A percentile compares a stretch with the other conserved stretches of the same genome.
These are phyloP conservation scores for Nannochloropsis oceanica DNA, from an alignment of 108 stramenopile genomes.

Conservation along the genomic window DNA sequence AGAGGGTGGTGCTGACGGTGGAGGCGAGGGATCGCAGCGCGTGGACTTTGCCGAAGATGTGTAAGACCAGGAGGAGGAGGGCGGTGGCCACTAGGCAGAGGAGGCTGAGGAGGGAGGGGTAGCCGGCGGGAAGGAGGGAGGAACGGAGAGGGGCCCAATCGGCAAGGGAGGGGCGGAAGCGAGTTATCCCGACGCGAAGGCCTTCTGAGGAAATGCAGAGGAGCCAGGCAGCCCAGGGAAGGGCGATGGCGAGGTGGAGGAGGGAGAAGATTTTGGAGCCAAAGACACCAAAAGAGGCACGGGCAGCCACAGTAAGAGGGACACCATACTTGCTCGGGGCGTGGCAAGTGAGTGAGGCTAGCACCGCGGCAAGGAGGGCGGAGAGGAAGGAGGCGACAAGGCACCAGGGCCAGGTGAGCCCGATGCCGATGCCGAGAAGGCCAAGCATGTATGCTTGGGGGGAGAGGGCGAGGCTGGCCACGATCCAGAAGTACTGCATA, in stretches of 20 bases:
- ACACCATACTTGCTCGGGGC: not conserved
- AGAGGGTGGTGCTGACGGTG: not conserved
- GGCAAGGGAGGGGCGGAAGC: not conserved
- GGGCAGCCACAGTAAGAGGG: not conserved
- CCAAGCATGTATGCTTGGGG: not conserved
- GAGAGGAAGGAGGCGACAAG: not conserved
- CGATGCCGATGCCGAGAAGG: not conserved
- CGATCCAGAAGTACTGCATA: not conserved
- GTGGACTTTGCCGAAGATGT: not conserved
- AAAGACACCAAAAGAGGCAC: not conserved
- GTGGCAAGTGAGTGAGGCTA: not conserved
- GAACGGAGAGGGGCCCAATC: not conserved
- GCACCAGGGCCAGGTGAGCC: not conserved
- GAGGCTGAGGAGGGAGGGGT: not conserved
- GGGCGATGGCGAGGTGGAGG: not conserved
- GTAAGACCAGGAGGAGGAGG: not conserved
- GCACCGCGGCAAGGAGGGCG: not conserved
- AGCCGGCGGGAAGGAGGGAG: not conserved
- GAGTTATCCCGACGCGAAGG: not conserved
- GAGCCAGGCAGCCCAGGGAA: not conserved
- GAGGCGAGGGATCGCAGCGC: not conserved
- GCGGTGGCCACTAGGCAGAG: not conserved
- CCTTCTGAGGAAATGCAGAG: not conserved
- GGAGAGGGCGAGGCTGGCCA: not conserved
- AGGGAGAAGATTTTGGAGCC: not conserved